These are phyloP conservation scores for Striga asiatica DNA, from an alignment of 257 asterid species.

Conservation along the genomic window DNA sequence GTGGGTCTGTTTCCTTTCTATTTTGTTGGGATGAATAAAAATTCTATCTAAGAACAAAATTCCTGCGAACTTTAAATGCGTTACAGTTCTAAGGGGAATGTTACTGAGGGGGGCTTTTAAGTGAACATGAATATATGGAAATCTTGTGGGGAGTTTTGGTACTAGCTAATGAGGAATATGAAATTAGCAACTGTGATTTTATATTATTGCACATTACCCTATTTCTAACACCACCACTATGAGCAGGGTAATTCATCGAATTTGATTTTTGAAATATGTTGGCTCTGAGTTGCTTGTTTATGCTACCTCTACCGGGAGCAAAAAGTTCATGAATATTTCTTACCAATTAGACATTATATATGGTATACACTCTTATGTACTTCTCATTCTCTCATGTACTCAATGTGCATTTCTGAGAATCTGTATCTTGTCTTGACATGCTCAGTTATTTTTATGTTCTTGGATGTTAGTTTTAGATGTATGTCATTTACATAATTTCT, in stretches of 20 bases:
- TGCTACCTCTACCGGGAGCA: no score
- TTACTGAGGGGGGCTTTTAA: not conserved
- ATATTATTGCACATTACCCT: no score
- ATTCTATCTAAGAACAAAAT: no score
- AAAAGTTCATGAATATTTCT: no score
- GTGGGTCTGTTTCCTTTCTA: slow-evolving; percentile 18
- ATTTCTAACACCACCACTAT: no score
- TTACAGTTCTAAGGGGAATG: not conserved
- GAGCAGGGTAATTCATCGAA: not conserved
- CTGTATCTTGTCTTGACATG: not conserved
- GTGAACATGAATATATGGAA: not conserved
- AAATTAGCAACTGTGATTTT: not conserved
- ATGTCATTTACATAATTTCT: not conserved
- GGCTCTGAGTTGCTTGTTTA: not conserved
- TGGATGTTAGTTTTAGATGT: not conserved
- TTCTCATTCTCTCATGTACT: not conserved
- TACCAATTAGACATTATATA: no score
- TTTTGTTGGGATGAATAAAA: not conserved
- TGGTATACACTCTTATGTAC: not conserved
- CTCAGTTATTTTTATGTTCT: not conserved
- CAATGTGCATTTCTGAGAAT: not conserved
- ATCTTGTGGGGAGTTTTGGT: not conserved
- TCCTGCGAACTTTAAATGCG: no score
- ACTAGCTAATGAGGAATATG: not conserved
- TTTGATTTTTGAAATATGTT: not conserved